These are phyloP conservation scores for Calycina marina DNA, from an alignment of 2,329 filamentous ascomycete genomes.

Conservation along the genomic window DNA sequence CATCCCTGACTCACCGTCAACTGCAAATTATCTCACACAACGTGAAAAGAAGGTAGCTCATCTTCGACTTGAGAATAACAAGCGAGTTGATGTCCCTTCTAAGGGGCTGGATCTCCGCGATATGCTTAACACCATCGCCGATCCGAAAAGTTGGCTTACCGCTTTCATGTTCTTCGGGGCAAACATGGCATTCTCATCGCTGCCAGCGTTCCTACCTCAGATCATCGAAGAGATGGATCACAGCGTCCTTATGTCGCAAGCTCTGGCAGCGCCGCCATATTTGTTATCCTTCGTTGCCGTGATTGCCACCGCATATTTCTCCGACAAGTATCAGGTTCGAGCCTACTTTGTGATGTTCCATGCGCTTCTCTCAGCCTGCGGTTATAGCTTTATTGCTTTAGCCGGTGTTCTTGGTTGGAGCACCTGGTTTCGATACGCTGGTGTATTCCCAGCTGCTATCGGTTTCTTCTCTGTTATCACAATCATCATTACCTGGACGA, in stretches of 20 bases:
- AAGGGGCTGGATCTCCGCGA: slow-evolving; percentile 37
- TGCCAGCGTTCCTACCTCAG: slow-evolving; percentile 77
- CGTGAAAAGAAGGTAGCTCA: slow-evolving; percentile 57
- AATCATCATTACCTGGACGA: slow-evolving; percentile 72
- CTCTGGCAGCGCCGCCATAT: slow-evolving; percentile 69
- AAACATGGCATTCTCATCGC: slow-evolving; percentile 77
- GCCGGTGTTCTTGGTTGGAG: slow-evolving; percentile 32
- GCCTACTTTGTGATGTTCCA: slow-evolving; percentile 53
- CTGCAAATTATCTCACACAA: slow-evolving; percentile 45
- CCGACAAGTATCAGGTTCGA: slow-evolving; percentile 50
- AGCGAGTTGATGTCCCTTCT: slow-evolving; percentile 7
- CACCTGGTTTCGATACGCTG: slow-evolving; percentile 47
- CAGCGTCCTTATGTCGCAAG: slow-evolving; percentile 52
- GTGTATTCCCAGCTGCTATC: slow-evolving; percentile 61
- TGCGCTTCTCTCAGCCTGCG: slow-evolving; percentile 47
- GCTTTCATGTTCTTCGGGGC: slow-evolving; percentile 75
- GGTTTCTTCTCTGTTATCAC: slow-evolving; percentile 80
- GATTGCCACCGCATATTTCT: slow-evolving; percentile 55
- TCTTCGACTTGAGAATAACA: slow-evolving; percentile 41
- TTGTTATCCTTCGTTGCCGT: slow-evolving; percentile 60
- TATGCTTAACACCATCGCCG: slow-evolving; percentile 41
- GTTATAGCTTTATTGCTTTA: slow-evolving; percentile 47
- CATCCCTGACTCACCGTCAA: slow-evolving; percentile 62
- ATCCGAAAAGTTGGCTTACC: slow-evolving; percentile 61
- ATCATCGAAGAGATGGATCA: slow-evolving; percentile 69